Base-by-base conservation (phyloP, 1,139 yeast species). In the Saccharomyces hybrid region DNA sequence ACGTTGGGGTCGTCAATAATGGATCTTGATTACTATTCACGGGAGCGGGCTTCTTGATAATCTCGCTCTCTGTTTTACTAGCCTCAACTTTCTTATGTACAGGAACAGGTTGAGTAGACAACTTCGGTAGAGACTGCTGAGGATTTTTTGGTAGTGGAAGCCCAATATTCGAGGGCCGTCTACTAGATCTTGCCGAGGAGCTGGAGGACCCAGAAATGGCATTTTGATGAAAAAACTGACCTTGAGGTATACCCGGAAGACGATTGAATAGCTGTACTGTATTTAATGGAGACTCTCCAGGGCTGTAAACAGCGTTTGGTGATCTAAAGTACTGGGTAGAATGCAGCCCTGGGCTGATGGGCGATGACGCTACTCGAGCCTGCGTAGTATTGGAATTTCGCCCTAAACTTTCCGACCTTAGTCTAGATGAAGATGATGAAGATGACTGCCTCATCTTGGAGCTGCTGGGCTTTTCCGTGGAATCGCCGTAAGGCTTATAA, bases 1-100 rank as follows among this genome's bases (percentile, higher is more conserved):
- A 51, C 9, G 65, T 60, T 6, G 65, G 62, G 2, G 63, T 56
- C 7, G 54, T 52, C n/a, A 48, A 53, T 4, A 54, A 49, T 7
- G 51, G 53, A 9, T 58, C 61, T 13, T 57, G 55, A 26, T 52
- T 52, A 20, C n/a, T 38, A 38, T 38, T 38, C 44, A 16, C 30
- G 30, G 11, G 49, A 20, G 8, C 31, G 30, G 42, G 46, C 38
- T 26, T 32, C 13, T 20, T 27, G 20, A 14, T n/a, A 23, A 11
- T 28, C 4, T 34, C 52, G n/a, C 13, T 44, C 23, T 25, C 46
- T 3, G 26, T 16, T 31, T 26, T 50, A 42, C 51, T 44, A 9
- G 42, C 7, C 9, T 34, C 44, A 20, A 38, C 23, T 20, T 38
- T 38, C 13, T 38, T 38, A 38, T 38, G 44, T 13, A 20, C 44